A percentile compares a stretch with the other conserved stretches of the same genome.
phyloP scores from a whole-genome alignment of 345 rosid species.

The Rubroshorea leprosula region DNA sequence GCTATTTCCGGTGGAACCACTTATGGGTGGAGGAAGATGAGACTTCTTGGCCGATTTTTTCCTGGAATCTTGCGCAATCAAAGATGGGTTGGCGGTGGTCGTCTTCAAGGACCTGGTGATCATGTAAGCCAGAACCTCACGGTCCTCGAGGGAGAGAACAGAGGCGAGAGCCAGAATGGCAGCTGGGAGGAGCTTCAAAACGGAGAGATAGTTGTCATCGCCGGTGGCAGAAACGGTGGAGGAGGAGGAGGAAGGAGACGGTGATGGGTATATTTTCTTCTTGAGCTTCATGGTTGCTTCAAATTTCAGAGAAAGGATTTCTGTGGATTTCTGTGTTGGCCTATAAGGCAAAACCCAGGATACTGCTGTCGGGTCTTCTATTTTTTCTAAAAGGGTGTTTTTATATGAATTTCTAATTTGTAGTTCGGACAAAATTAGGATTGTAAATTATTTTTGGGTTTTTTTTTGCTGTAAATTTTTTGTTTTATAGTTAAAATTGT shows the following conservation, averaged over 20 bases:
- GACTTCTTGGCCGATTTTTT: slow-evolving; percentile 35
- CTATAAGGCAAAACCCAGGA: too few relatives aligned
- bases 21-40: slow-evolving; percentile 1
- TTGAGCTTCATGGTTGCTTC: slow-evolving; percentile 50
- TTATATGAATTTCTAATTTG: not conserved
- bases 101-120: slow-evolving; percentile 56
- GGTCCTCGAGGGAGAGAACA: slow-evolving; percentile 61
- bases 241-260: slow-evolving; percentile 28
- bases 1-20: not conserved
- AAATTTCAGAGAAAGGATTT: too few relatives aligned
- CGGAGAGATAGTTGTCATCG: slow-evolving; percentile 37
- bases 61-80: slow-evolving; percentile 22
- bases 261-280: slow-evolving; percentile 77
- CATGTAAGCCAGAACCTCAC: slow-evolving; percentile 86
- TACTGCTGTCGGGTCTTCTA: not conserved
- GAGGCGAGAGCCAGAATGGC: slow-evolving; percentile 64
- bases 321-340: too few relatives aligned
- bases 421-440: too few relatives aligned
- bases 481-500: too few relatives aligned
- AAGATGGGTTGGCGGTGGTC: slow-evolving; percentile 2
- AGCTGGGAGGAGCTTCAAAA: slow-evolving; percentile 61
- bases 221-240: slow-evolving; percentile 11
- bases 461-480: too few relatives aligned
- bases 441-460: too few relatives aligned
- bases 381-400: not conserved